phyloP scores from a whole-genome alignment of 768 basidiomycete genomes.

The Suillus sp. region DNA sequence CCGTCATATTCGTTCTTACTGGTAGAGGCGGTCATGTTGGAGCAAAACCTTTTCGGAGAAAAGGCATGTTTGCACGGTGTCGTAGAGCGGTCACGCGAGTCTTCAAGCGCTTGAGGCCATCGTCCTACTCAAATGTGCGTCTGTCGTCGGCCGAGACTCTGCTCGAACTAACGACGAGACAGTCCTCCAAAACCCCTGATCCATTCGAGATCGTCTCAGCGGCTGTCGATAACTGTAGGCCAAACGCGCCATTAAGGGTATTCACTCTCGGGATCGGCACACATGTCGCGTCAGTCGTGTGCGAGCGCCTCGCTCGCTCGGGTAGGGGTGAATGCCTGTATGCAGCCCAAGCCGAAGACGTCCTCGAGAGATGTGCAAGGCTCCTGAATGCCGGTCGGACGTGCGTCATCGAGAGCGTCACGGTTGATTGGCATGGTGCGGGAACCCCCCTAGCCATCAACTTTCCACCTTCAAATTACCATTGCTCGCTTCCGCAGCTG shows the following conservation, averaged over 20 bases:
- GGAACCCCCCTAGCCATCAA: constrained; percentile 16
- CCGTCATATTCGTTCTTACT: constrained; percentile 57
- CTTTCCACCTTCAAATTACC: constrained; percentile 16
- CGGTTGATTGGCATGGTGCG: constrained; percentile 48
- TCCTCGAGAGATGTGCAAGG: constrained; percentile 48
- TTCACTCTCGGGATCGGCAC: constrained; percentile 62
- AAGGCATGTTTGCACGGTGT: neutral
- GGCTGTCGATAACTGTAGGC: constrained; percentile 35
- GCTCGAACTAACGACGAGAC: neutral
- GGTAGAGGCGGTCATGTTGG: constrained; percentile 47
- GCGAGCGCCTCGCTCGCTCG: constrained; percentile 51
- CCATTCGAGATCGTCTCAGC: constrained; percentile 23
- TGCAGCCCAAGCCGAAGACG: constrained; percentile 46
- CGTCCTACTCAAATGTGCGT: constrained; percentile 14
- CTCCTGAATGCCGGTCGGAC: constrained; percentile 54
- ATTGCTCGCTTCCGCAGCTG: constrained; percentile 30
- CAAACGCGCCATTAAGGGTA: constrained; percentile 43
- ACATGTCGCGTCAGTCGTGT: constrained; percentile 49
- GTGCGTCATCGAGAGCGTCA: constrained; percentile 45
- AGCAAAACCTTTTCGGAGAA: neutral
- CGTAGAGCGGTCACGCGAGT: constrained; percentile 1
- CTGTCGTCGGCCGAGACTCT: neutral
- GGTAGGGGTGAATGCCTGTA: constrained; percentile 55
- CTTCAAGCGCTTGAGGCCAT: neutral
- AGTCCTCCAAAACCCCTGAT: constrained; percentile 21